phyloP scores from a whole-genome alignment of 192 early-diverging fungal genomes.

The Chytriomyces hyalinus region DNA sequence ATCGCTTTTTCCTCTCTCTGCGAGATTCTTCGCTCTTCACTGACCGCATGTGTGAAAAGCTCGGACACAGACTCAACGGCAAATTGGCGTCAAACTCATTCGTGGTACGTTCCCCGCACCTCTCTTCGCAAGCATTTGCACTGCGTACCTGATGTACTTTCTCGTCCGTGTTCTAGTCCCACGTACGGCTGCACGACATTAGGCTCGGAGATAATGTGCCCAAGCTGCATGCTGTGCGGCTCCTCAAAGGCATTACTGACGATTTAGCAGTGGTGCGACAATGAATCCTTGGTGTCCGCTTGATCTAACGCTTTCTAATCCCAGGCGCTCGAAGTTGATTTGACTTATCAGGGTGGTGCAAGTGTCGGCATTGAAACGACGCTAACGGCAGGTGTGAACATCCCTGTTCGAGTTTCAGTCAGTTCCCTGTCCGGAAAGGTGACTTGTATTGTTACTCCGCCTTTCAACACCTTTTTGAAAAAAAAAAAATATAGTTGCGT shows the following conservation, averaged over 20 bases:
- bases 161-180: slow-evolving; percentile 33
- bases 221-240: slow-evolving; percentile 44
- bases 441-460: not conserved
- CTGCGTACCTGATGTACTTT: not conserved
- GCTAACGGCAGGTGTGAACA: slow-evolving; percentile 44
- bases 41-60: slow-evolving; percentile 37
- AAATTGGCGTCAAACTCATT: slow-evolving; percentile 56
- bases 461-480: not conserved
- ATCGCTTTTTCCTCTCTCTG: slow-evolving; percentile 58
- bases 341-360: slow-evolving; percentile 58
- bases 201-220: slow-evolving; percentile 56
- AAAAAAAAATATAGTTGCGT: slow-evolving; percentile 34
- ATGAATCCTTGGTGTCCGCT: not conserved
- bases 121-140: not conserved
- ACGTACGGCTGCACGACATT: slow-evolving; percentile 52
- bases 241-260: slow-evolving; percentile 56
- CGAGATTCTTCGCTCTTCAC: slow-evolving; percentile 52
- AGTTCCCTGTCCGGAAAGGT: slow-evolving; percentile 52
- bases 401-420: slow-evolving; percentile 55
- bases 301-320: not conserved
- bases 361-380: slow-evolving; percentile 54
- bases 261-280: slow-evolving; percentile 56
- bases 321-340: slow-evolving; percentile 52
- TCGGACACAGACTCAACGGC: slow-evolving; percentile 50
- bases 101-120: slow-evolving; percentile 37